A percentile compares a stretch with the other conserved stretches of the same genome.
These are phyloP conservation scores for Carex cristatella DNA, from an alignment of 176 grass and related monocot species.

Conservation along the genomic window DNA sequence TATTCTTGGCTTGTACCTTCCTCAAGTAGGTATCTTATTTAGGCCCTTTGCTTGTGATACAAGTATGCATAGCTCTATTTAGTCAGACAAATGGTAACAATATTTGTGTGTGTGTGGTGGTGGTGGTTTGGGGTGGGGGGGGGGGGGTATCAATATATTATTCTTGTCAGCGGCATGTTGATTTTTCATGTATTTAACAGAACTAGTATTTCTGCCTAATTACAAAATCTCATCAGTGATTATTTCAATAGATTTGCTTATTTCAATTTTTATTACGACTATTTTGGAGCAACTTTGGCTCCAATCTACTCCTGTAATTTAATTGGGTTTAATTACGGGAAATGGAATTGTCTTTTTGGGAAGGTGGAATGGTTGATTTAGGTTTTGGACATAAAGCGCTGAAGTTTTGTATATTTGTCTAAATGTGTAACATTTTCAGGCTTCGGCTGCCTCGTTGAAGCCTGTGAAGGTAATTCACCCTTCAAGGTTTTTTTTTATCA, in stretches of 20 bases:
- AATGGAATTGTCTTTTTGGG: background rate
- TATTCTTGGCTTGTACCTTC: constrained; percentile 76
- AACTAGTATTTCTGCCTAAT: background rate
- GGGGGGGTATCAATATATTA: background rate
- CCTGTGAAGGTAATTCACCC: background rate
- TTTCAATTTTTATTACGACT: background rate
- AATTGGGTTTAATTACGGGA: background rate
- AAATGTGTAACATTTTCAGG: background rate
- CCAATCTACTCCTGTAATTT: background rate
- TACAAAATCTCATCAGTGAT: background rate
- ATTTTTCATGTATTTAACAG: background rate
- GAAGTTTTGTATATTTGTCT: background rate
- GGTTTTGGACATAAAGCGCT: background rate
- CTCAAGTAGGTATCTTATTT: constrained; percentile 49
- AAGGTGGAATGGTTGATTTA: background rate
- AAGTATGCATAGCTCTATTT: background rate
- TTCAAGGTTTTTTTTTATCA: background rate
- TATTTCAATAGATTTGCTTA: background rate
- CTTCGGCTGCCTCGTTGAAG: background rate
- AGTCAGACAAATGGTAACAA: background rate
- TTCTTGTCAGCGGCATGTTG: background rate
- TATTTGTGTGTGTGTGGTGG: no score
- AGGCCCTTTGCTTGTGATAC: background rate
- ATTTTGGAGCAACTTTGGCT: background rate
- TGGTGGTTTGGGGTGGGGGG: no score